Evolutionary conservation across 495 filamentous ascomycete genomes (phyloP).

Genomic region (Pseudevernia furfuracea): DNA sequence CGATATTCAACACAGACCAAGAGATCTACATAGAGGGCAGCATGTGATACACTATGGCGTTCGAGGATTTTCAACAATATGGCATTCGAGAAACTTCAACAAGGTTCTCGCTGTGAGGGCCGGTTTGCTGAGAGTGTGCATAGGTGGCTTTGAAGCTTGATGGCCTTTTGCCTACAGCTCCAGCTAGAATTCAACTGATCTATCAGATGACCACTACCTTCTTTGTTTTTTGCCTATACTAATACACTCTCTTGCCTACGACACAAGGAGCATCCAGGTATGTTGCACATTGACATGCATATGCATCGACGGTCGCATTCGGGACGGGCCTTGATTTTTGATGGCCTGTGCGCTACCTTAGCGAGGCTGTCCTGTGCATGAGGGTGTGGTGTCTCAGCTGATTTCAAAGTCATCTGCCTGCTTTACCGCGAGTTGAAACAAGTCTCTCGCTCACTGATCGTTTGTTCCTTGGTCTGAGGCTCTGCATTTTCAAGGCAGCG

Average conservation of each 20-base stretch:
- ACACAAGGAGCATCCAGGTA: slow-evolving; percentile 3
- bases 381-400: slow-evolving; percentile 15
- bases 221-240: neutral
- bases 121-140: neutral
- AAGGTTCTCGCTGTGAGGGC: neutral
- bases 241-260: neutral
- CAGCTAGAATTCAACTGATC: slow-evolving; percentile 4
- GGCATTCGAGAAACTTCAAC: slow-evolving; percentile 2
- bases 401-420: slow-evolving; percentile 18
- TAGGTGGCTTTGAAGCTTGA: neutral
- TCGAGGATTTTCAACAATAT: slow-evolving; percentile 15
- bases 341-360: slow-evolving; percentile 13
- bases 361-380: slow-evolving; percentile 13
- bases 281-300: slow-evolving; percentile 14
- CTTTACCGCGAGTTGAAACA: slow-evolving; percentile 4
- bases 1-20: slow-evolving; percentile 25
- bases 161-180: neutral
- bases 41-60: slow-evolving; percentile 4
- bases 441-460: neutral
- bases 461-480: slow-evolving; percentile 6
- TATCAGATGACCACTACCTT: neutral
- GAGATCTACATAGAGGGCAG: slow-evolving; percentile 18
- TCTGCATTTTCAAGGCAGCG: slow-evolving; percentile 8
- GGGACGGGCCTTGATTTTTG: slow-evolving; percentile 20
- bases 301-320: slow-evolving; percentile 11